These are phyloP conservation scores for Alternaria sp. DNA, from an alignment of 2,329 filamentous ascomycete genomes.

Conservation along the genomic window DNA sequence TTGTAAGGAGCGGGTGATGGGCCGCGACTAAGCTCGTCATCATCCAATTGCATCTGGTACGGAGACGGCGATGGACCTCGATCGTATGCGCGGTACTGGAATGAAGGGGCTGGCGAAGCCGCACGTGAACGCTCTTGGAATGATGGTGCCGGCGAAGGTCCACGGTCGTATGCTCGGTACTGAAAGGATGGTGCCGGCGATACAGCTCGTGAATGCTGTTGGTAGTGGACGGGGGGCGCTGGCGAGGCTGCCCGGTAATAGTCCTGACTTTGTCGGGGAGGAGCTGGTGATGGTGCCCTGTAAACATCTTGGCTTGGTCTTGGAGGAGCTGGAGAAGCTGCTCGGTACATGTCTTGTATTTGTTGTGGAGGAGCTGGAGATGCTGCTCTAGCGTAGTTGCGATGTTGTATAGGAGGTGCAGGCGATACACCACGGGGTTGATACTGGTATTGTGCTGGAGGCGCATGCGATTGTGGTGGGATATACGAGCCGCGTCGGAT, in stretches of 20 bases:
- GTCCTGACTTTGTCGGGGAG: slow-evolving; percentile 16
- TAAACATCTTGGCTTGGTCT: slow-evolving; percentile 1
- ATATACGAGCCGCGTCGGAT: slow-evolving; percentile 35
- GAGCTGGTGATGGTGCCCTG: slow-evolving; percentile 37
- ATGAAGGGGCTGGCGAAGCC: slow-evolving; percentile 45
- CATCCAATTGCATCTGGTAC: slow-evolving; percentile 34
- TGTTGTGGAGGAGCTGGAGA: slow-evolving; percentile 43
- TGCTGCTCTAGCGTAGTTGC: slow-evolving; percentile 31
- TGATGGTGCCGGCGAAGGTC: slow-evolving; percentile 42
- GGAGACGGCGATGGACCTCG: slow-evolving; percentile 53
- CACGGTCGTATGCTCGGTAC: slow-evolving; percentile 34
- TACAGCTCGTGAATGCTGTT: slow-evolving; percentile 42
- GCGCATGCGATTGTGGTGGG: slow-evolving; percentile 39
- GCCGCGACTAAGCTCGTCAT: slow-evolving; percentile 27
- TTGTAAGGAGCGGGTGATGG: slow-evolving; percentile 46
- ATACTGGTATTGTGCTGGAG: slow-evolving; percentile 27
- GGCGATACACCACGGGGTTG: slow-evolving; percentile 35
- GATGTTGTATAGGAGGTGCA: slow-evolving; percentile 37
- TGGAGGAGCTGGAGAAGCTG: slow-evolving; percentile 27
- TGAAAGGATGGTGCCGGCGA: slow-evolving; percentile 41
- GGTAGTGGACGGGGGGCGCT: slow-evolving; percentile 32
- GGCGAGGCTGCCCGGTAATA: slow-evolving; percentile 34
- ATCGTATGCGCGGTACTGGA: slow-evolving; percentile 48
- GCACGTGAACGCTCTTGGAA: slow-evolving; percentile 39
- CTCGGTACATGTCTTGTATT: slow-evolving; percentile 33